Conservation (phyloP, 2,329 filamentous ascomycete genomes). For the Penicillium sp. region DNA sequence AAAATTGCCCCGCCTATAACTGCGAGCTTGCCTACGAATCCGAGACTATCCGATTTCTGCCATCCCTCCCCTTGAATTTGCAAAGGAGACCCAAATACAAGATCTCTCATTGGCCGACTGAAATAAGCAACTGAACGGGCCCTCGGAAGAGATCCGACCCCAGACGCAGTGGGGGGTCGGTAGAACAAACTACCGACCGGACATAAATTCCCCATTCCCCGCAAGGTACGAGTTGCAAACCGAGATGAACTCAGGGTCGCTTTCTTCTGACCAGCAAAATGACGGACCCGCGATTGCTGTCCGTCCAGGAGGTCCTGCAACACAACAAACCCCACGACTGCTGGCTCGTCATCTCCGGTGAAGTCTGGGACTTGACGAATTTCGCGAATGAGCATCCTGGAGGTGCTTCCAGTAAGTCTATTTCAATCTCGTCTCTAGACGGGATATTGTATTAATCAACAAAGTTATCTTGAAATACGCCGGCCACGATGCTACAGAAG, state of each 20-base stretch:
- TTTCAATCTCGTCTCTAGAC: not conserved
- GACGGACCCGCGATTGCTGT: not conserved
- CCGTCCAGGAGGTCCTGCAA: constrained; percentile 32
- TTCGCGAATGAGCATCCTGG: constrained; percentile 64
- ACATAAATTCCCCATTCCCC: not conserved
- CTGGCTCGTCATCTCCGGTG: constrained; percentile 69
- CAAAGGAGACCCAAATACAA: not conserved
- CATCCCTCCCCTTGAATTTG: too few species aligned
- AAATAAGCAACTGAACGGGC: not conserved
- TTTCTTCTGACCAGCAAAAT: not conserved
- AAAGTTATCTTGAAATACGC: constrained; percentile 72
- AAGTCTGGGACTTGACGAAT: constrained; percentile 65
- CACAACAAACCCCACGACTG: constrained; percentile 40
- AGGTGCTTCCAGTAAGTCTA: constrained; percentile 46
- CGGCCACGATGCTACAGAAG: constrained; percentile 59
- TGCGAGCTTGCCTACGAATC: too few species aligned
- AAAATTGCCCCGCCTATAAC: too few species aligned
- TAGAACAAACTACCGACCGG: not conserved
- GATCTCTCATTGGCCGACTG: not conserved
- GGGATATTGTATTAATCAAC: constrained; percentile 46
- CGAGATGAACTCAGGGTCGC: too few species aligned
- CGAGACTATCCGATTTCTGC: too few species aligned
- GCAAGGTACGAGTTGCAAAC: not conserved
- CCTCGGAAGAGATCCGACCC: not conserved
- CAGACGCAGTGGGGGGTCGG: not conserved